Conservation (phyloP, 1,284 basidiomycete genomes). For the Schizophyllum amplum region DNA sequence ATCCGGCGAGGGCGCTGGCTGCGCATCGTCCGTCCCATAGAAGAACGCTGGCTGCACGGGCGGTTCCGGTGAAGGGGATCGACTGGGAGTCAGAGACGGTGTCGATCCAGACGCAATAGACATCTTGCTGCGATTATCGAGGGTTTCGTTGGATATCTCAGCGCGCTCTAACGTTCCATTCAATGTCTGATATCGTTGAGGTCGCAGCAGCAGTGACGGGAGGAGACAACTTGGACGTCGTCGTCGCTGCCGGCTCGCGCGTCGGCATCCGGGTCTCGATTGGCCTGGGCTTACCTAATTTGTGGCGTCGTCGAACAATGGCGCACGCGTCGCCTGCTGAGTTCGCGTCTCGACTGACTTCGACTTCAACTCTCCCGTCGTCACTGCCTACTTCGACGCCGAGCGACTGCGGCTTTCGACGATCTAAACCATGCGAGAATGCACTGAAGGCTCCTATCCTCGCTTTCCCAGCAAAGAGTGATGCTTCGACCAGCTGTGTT, state of each 20-base stretch:
- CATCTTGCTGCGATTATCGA: background rate
- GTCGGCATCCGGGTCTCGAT: background rate
- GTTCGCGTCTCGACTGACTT: too few species aligned
- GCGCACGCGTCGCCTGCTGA: too few species aligned
- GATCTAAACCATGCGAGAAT: too few species aligned
- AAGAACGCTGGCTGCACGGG: constrained; percentile 75
- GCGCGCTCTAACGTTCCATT: background rate
- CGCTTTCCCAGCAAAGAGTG: too few species aligned
- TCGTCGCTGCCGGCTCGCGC: background rate
- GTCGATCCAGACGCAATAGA: background rate
- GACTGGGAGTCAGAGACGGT: constrained; percentile 10
- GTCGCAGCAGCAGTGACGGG: background rate
- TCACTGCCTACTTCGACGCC: too few species aligned
- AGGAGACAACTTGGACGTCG: background rate
- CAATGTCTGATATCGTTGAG: background rate
- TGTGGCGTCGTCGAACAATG: background rate
- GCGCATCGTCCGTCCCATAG: constrained; percentile 49
- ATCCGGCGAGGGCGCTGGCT: constrained; percentile 47
- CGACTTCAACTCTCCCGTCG: too few species aligned
- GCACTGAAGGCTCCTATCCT: too few species aligned
- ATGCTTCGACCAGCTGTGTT: too few species aligned
- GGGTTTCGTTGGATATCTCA: background rate
- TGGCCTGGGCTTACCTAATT: background rate
- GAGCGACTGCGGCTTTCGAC: too few species aligned
- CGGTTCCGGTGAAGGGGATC: constrained; percentile 27